Percentiles rank a stretch among this genome's conserved stretches.
Evolutionary conservation across 1,284 basidiomycete genomes (phyloP).

Genomic region (Somion occarium): DNA sequence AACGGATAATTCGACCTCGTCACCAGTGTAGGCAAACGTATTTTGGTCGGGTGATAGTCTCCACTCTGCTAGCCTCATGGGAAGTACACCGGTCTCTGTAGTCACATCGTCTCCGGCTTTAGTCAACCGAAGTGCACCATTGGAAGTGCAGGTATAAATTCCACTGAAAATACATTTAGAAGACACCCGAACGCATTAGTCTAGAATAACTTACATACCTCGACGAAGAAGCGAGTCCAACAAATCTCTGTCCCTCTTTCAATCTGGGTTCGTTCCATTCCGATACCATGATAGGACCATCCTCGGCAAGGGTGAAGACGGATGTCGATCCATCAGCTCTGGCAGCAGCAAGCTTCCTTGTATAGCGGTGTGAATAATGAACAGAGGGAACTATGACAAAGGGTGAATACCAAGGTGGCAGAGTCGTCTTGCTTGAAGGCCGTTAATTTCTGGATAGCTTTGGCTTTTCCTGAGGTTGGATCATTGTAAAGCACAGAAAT

Average conservation of each 20-base stretch:
- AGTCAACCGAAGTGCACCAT: constrained; percentile 59
- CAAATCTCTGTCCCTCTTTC: constrained; percentile 46
- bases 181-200: background rate
- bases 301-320: constrained; percentile 37
- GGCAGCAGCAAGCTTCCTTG: constrained; percentile 57
- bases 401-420: constrained; percentile 18
- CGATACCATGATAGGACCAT: constrained; percentile 33
- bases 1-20: constrained; percentile 83
- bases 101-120: constrained; percentile 26
- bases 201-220: constrained; percentile 31
- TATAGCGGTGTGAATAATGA: constrained; percentile 13
- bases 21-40: constrained; percentile 78
- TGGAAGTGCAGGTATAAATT: constrained; percentile 65
- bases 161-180: constrained; percentile 30
- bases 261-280: constrained; percentile 65
- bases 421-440: constrained; percentile 14
- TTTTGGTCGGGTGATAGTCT: constrained; percentile 47
- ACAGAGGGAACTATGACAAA: background rate
- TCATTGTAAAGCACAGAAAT: constrained; percentile 31
- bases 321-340: constrained; percentile 51
- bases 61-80: constrained; percentile 64
- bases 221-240: constrained; percentile 50
- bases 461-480: constrained; percentile 29
- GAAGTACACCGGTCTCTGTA: constrained; percentile 37
- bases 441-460: constrained; percentile 38